A percentile compares a stretch with the other conserved stretches of the same genome.
Evolutionary conservation across 495 filamentous ascomycete species (phyloP).

Genomic region (Neohortaea acidophila): DNA sequence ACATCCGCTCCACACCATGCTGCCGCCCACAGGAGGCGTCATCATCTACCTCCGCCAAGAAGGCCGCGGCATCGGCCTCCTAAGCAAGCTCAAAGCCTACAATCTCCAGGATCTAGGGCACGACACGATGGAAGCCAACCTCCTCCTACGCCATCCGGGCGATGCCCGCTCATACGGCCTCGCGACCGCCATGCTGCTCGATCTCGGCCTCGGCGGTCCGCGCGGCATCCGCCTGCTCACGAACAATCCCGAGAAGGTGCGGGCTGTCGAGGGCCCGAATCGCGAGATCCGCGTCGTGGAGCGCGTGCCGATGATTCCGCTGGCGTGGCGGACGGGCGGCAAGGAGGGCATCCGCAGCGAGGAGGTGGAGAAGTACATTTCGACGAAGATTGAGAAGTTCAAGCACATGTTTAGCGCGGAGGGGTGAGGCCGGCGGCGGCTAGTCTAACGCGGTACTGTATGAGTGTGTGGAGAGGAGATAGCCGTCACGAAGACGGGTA

Average conservation of each 20-base stretch:
- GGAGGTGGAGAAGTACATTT: conserved; percentile 85
- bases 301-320: conserved; percentile 86
- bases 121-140: conserved; percentile 91
- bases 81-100: conserved; percentile 94
- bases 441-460: too few species aligned
- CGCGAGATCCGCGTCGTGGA: conserved; percentile 78
- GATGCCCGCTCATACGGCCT: conserved; percentile 89
- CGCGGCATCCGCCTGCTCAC: conserved; percentile 70
- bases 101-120: conserved; percentile 91
- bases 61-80: conserved; percentile 84
- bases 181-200: conserved; percentile 82
- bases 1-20: not conserved
- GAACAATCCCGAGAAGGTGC: conserved; percentile 97
- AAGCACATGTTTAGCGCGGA: conserved; percentile 30
- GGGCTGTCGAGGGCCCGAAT: conserved; percentile 82
- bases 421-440: not conserved
- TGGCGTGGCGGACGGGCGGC: conserved; percentile 73
- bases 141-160: conserved; percentile 79
- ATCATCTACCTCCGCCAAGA: conserved; percentile 95
- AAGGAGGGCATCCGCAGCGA: conserved; percentile 67
- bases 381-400: conserved; percentile 52
- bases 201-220: conserved; percentile 58
- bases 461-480: too few species aligned
- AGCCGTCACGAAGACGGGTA: too few species aligned
- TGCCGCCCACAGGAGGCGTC: conserved; percentile 54